A percentile compares a stretch with the other conserved stretches of the same genome.
Conservation (phyloP, 352 stramenopile species). For the Globisporangium paddicum region DNA sequence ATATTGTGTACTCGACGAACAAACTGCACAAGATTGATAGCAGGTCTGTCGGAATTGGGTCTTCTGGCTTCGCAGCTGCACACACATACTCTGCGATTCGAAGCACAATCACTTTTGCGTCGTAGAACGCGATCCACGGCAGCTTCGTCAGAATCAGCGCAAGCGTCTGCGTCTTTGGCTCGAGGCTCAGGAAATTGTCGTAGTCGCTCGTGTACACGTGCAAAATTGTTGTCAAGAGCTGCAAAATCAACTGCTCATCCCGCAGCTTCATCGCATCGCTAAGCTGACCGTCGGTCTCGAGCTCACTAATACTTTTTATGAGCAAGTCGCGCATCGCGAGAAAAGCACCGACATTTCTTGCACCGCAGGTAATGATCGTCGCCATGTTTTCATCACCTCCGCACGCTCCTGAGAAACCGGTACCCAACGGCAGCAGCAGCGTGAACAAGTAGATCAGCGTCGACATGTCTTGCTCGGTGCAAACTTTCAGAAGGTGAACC, state of each 20-base stretch:
- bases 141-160: constrained; percentile 68
- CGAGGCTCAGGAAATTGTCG: constrained; percentile 65
- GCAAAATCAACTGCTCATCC: constrained; percentile 47
- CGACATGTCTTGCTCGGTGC: constrained; percentile 35
- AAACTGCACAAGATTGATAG: constrained; percentile 60
- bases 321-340: constrained; percentile 61
- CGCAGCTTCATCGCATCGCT: constrained; percentile 9
- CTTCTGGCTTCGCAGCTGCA: constrained; percentile 39
- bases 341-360: constrained; percentile 63
- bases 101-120: constrained; percentile 65
- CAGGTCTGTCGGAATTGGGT: constrained; percentile 45
- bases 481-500: constrained; percentile 30
- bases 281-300: constrained; percentile 13
- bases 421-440: constrained; percentile 52
- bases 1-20: constrained; percentile 42
- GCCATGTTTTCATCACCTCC: constrained; percentile 33
- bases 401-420: constrained; percentile 30
- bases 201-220: constrained; percentile 73
- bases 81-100: constrained; percentile 78
- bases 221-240: constrained; percentile 57
- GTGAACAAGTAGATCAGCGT: constrained; percentile 48
- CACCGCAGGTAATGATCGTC: constrained; percentile 36
- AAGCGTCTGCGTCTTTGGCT: constrained; percentile 64
- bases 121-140: constrained; percentile 41
- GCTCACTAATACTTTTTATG: constrained; percentile 36